Evolutionary conservation across 495 filamentous ascomycete species (phyloP), one percentile per base, ranked within the genome.

Genomic region (Umbilicaria muhlenbergii): DNA sequence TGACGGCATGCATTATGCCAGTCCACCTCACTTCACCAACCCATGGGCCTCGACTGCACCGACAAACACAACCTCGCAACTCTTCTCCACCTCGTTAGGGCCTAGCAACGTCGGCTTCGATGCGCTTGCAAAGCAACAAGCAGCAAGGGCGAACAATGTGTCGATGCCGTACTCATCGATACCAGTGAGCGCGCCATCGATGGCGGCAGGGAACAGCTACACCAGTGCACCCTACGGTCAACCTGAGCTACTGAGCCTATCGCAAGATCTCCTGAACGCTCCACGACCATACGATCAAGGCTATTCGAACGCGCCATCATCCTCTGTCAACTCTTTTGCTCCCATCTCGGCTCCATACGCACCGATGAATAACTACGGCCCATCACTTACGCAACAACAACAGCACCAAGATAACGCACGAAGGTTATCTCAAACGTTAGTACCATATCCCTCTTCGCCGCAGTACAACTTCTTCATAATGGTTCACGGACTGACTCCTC

Each of bases 351-450:
- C 62, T 18, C 68, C 66, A 45, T 80, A 77, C 57, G 61, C 66
- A 33, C 67, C 66, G 5, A 47, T 67, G 32, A 64, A 52, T 11
- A 40, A 42, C 63, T 87, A 74, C 62, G 75, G 62, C 56, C 70
- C 58, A 57, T 70, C 55, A 64, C 70, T 65, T 41, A 69, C 60
- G 55, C 75, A 59, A 41, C 66, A 54, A 47, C 58, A 69, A 38
- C 63, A 73, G 34, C 69, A 72, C 52, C 58, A 69, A 53, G 77
- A 83, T 42, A 71, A 73, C 56, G 60, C 68, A 45, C 79, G 89
- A 60, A 80, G 87, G 58, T 80, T 86, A 53, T 92, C 88, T 42
- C 83, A 93, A 62, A 77, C 85, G 83, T 93, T 78, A 83, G 82
- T 83, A 57, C 1, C 24, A 7, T 37, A 57, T 61, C 19, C 47